These are phyloP conservation scores for Chaetomium fimeti DNA, from an alignment of 495 filamentous ascomycete genomes.

Conservation along the genomic window DNA sequence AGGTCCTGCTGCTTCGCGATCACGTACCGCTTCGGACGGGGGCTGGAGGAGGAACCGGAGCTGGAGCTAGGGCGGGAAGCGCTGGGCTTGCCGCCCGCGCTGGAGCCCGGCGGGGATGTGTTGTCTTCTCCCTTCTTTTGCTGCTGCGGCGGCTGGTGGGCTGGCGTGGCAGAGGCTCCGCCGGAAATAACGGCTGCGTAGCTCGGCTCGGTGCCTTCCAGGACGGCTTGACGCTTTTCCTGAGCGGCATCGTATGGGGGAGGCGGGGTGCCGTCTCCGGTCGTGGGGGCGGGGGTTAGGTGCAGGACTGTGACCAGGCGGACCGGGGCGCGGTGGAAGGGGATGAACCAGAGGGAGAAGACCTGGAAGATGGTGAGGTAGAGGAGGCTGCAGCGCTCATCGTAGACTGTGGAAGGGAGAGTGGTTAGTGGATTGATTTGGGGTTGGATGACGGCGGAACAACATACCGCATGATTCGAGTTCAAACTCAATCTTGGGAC, in stretches of 20 bases:
- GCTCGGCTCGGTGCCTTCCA: constrained; percentile 25
- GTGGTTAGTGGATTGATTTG: background rate
- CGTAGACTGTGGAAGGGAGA: constrained; percentile 54
- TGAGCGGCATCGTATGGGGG: constrained; percentile 14
- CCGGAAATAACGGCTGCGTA: constrained; percentile 30
- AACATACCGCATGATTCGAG: constrained; percentile 66
- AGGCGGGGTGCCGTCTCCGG: constrained; percentile 14
- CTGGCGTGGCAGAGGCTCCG: background rate
- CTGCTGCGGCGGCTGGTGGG: background rate
- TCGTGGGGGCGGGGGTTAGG: constrained; percentile 43
- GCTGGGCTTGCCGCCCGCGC: background rate
- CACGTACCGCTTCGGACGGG: constrained; percentile 51
- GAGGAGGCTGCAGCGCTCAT: constrained; percentile 60
- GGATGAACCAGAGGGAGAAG: constrained; percentile 75
- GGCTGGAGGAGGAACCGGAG: too few relatives aligned
- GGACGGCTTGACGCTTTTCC: constrained; percentile 20
- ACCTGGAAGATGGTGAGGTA: constrained; percentile 70
- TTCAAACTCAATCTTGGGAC: constrained; percentile 66
- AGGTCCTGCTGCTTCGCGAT: constrained; percentile 76
- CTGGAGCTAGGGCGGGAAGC: too few relatives aligned
- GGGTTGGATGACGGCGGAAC: background rate
- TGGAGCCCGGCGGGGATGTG: background rate
- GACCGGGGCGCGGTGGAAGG: constrained; percentile 66
- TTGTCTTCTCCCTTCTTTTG: background rate
- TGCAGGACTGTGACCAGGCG: constrained; percentile 71